Evolutionary conservation across 2,329 filamentous ascomycete genomes (phyloP), one percentile per base, ranked within the genome.

Genomic region (Fusarium sp.): DNA sequence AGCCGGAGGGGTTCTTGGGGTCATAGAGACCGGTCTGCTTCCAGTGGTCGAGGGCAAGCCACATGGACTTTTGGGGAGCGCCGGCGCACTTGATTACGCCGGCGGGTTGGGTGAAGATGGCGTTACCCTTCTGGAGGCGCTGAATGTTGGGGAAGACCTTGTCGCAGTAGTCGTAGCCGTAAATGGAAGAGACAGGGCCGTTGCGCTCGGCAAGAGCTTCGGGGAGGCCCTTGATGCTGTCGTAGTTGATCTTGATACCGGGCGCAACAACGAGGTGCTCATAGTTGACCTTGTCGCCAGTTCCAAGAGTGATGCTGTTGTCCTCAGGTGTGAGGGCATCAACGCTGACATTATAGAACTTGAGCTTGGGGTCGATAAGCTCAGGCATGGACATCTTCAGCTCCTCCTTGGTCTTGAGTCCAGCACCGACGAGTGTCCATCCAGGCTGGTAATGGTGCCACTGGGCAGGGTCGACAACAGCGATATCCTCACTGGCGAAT

Each of bases 361-460:
- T 88, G 70, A 93, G 80, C 76, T 90, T 90, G n/a, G 87, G 79
- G 74, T 91, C 86, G 13, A 92, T 80, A 55, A 92, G 78, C 54
- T 81, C 82, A 9, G 82, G 75, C 44, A 92, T 78, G 3, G 87
- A 87, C 63, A 82, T 81, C 52, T 86, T 85, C 63, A 92, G 81
- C 30, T 91, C 86, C 71, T 91, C 83, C 78, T 90, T 90, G 52
- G 84, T 86, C 81, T 92, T 92, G 44, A 93, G 84, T 8, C 91
- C 91, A 44, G 89, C 90, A 48, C 90, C 91, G 5, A 92, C 91
- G 3, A 93, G 84, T 5, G 91, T 93, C 90, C 90, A 93, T 61
- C 91, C 91, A 2, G 91, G 90, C 79, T 93, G 91, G 79, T 92
- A 93, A 82, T 93, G 86, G 78, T 93, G 90, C 85, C 86, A 90